Evolutionary conservation across 441 rosid genomes (phyloP).

Genomic region (Gossypium davidsonii): DNA sequence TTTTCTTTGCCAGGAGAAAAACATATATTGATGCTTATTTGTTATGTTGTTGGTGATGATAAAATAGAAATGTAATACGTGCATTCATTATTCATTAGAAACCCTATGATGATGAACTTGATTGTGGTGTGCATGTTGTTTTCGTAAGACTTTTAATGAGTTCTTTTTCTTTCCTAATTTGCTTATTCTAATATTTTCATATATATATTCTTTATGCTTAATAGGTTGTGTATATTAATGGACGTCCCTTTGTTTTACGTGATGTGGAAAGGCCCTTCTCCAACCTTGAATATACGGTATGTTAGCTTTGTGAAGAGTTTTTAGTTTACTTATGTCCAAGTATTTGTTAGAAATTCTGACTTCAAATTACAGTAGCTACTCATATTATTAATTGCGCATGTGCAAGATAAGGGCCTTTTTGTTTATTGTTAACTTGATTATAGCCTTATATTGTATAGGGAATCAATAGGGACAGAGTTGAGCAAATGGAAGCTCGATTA

Average conservation of each 20-base stretch:
- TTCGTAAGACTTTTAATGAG: not conserved
- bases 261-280: constrained; percentile 96
- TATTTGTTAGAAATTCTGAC: not conserved
- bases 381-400: not conserved
- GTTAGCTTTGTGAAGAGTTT: constrained; percentile 10
- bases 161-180: not conserved
- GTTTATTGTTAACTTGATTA: constrained; percentile 15
- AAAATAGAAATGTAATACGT: not conserved
- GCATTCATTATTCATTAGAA: not conserved
- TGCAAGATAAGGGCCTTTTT: constrained; percentile 7
- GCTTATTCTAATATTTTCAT: constrained; percentile 5
- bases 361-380: not conserved
- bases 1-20: not conserved
- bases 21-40: not conserved
- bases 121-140: not conserved
- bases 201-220: constrained; percentile 12
- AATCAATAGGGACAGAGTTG: constrained; percentile 86
- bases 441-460: constrained; percentile 52
- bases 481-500: constrained; percentile 91
- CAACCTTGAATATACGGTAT: constrained; percentile 94
- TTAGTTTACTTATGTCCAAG: not conserved
- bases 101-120: not conserved
- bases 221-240: constrained; percentile 92
- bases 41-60: not conserved
- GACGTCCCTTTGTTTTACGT: constrained; percentile 96